Base-by-base conservation (phyloP, 169 alveolate genomes). In the Eimeria maxima region DNA sequence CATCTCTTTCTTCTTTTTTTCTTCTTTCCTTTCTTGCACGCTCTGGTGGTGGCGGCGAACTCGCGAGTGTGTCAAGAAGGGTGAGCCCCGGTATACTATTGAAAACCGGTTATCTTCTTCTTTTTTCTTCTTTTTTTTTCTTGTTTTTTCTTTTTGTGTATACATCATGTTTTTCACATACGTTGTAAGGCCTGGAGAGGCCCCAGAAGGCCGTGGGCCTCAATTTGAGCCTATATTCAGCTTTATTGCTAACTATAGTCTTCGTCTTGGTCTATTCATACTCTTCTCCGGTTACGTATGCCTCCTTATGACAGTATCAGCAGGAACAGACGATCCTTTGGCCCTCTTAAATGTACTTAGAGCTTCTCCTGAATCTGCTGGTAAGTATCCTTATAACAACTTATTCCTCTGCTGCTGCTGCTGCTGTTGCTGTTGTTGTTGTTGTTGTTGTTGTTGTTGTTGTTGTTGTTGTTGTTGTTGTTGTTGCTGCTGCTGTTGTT, bases 131-230 rank as follows among this genome's bases (percentile, higher is more conserved):
- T 16, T 42, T 22, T 24, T n/a, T 44, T 27, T 42, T 11, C 16
- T 27, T 27, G 3, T 8, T 71, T 38, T 18, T 11, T 11, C 3
- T 8, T 7, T 27, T 38, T 22, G 33, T 11, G 27, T 22, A 76
- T 42, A 89, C 74, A 98, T 98, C n/a, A n/a, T n/a, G 99, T 98
- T 95, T 95, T 98, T 98, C 97, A 98, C 99, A 22, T 98, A 98
- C 97, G 99, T 98, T 20, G 99, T 98, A 44, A 97, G 99, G 71
- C 99, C 99, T 69, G 99, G 99, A 29, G 99, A 98, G 97, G 99
- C 99, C 63, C 99, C 99, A 29, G 99, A 98, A 96, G 99, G 99
- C 89, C 98, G 99, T 45, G 98, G 99, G 22, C 99, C 99, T 29
- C 99, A 98, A 95, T 98, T 98, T 90, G 98, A 97, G 95, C 99